Base-by-base conservation (phyloP, 1,284 basidiomycete genomes). In the Abortiporus biennis region DNA sequence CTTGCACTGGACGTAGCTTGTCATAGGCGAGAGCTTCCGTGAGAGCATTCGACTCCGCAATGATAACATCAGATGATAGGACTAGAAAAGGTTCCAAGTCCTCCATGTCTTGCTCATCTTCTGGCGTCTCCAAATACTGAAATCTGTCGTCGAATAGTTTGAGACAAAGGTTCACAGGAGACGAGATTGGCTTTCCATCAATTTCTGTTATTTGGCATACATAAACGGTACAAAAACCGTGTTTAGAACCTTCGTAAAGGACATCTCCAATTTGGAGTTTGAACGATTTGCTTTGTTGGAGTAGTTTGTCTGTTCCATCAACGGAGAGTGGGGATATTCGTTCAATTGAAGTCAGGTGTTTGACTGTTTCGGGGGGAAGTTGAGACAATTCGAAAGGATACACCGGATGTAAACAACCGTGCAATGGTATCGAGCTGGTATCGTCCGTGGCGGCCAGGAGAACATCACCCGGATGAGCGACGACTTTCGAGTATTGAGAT, bases 81-180 rank as follows among this genome's bases (percentile, higher is more conserved):
- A n/a, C n/a, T n/a, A n/a, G n/a, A n/a, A n/a, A n/a, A n/a, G n/a
- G n/a, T n/a, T n/a, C n/a, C n/a, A 29, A n/a, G 17, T 35, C 33
- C 9, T 8, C 9, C 17, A 9, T 31, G 16, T 32, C 29, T n/a
- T 42, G 31, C 20, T 37, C 6, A 8, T 42, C 40, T 15, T 13
- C 6, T 20, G 31, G 40, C n/a, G n/a, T 19, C 13, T n/a, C 2
- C 32, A 20, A 13, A 21, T 11, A 20, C 40, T 42, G 40, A 31
- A 42, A 42, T n/a, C 40, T 13, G 21, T 42, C 40, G 25, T 42
- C 40, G 20, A 42, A 42, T 22, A 42, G 31, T 22, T 42, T 42
- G 6, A 42, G 31, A 33, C 40, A 42, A 13, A 42, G 32, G 6
- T 3, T 19, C n/a, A n/a, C n/a, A 9, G 40, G 29, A 11, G 2